Percentiles rank a stretch among this genome's conserved stretches.
These are phyloP conservation scores for Ilyonectria mors-panacis DNA, from an alignment of 2,329 filamentous ascomycete species.

Conservation along the genomic window DNA sequence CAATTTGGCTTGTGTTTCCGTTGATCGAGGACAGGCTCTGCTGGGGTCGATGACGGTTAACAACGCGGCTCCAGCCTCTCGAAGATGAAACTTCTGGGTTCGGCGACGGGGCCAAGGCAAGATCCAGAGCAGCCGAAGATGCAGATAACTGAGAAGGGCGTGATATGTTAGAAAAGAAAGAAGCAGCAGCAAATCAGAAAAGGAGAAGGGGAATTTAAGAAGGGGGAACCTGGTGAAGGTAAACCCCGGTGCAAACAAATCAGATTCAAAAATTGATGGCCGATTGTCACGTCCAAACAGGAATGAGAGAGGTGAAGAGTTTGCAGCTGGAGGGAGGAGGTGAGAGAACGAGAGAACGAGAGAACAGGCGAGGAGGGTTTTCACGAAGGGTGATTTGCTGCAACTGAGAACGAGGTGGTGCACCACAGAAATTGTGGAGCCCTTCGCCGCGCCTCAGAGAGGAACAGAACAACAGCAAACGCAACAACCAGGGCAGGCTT, in stretches of 20 bases:
- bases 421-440: slow-evolving; percentile 43
- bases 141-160: slow-evolving; percentile 76
- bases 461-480: slow-evolving; percentile 31
- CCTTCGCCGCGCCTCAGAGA: slow-evolving; percentile 27
- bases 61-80: slow-evolving; percentile 71
- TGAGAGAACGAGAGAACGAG: neutral
- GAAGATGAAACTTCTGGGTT: slow-evolving; percentile 67
- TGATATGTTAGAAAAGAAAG: slow-evolving; percentile 52
- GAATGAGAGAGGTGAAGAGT: slow-evolving; percentile 10
- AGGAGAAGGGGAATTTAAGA: slow-evolving; percentile 22
- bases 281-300: neutral
- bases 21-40: slow-evolving; percentile 69
- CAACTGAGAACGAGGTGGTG: slow-evolving; percentile 30
- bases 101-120: slow-evolving; percentile 79
- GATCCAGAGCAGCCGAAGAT: slow-evolving; percentile 85
- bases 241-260: slow-evolving; percentile 12
- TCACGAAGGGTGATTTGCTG: slow-evolving; percentile 15
- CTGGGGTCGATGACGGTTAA: slow-evolving; percentile 78
- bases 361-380: slow-evolving; percentile 20
- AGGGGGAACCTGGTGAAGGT: slow-evolving; percentile 15
- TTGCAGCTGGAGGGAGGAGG: slow-evolving; percentile 11
- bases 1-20: slow-evolving; percentile 57
- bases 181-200: slow-evolving; percentile 33
- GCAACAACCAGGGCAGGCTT: slow-evolving; percentile 25
- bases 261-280: neutral